phyloP scores from a whole-genome alignment of 75 land plant genomes.

The Cryptomeria japonica region DNA sequence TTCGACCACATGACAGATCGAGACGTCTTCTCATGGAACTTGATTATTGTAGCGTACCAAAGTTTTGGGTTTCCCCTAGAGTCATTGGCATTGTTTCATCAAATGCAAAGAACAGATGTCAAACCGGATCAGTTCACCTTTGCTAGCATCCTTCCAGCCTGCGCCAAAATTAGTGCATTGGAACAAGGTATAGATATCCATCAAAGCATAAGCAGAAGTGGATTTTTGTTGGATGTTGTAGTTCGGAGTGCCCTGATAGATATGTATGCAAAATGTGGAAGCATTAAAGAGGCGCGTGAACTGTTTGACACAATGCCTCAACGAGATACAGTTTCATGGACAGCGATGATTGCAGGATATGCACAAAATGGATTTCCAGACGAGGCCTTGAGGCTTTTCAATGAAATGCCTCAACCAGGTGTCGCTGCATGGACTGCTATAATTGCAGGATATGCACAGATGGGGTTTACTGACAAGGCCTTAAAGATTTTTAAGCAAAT shows the following conservation, averaged over 20 bases:
- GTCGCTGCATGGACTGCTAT: slow-evolving; percentile 31
- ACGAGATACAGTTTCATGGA: background rate
- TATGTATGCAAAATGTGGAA: slow-evolving; percentile 31
- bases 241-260: slow-evolving; percentile 33
- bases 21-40: slow-evolving; percentile 1
- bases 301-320: background rate
- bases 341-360: background rate
- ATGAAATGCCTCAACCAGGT: slow-evolving; percentile 14
- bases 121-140: slow-evolving; percentile 6
- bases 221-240: slow-evolving; percentile 13
- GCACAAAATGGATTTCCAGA: background rate
- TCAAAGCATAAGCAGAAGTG: slow-evolving; percentile 27
- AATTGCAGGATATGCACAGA: slow-evolving; percentile 21
- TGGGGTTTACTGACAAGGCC: slow-evolving; percentile 17
- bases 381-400: slow-evolving; percentile 15
- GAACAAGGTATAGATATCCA: slow-evolving; percentile 25
- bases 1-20: background rate
- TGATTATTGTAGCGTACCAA: background rate
- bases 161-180: background rate
- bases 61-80: background rate
- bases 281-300: background rate
- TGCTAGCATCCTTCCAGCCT: background rate
- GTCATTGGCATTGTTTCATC: background rate
- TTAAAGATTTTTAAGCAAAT: slow-evolving; percentile 22
- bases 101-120: background rate